A percentile compares a stretch with the other conserved stretches of the same genome.
phyloP scores from a whole-genome alignment of 2,329 filamentous ascomycete species.

The Neospermospora avenae region DNA sequence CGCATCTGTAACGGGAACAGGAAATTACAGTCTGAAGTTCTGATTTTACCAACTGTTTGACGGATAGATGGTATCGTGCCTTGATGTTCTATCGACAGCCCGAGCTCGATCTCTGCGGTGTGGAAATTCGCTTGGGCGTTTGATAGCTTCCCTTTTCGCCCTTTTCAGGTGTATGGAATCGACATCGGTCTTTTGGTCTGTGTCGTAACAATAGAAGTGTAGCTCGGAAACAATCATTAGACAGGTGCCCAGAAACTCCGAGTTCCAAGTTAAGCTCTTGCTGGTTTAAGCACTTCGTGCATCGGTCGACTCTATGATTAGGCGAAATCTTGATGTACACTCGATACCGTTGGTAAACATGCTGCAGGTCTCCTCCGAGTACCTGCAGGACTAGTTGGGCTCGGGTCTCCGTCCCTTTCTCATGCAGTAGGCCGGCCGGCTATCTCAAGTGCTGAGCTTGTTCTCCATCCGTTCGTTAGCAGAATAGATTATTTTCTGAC shows the following conservation, averaged over 20 bases:
- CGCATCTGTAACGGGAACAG: neutral
- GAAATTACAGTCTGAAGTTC: neutral
- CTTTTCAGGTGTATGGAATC: too few relatives aligned
- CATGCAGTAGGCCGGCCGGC: slow-evolving; percentile 1
- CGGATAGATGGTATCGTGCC: too few relatives aligned
- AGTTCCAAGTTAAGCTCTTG: neutral
- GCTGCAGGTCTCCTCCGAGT: neutral
- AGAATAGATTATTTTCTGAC: neutral
- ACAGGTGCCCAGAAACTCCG: too few relatives aligned
- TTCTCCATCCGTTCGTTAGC: neutral
- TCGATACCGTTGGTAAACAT: neutral
- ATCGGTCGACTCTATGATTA: neutral
- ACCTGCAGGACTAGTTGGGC: slow-evolving; percentile 1
- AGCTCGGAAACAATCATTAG: too few relatives aligned
- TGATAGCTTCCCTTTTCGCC: neutral
- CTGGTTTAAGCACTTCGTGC: neutral
- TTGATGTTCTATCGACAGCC: too few relatives aligned
- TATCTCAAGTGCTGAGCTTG: neutral
- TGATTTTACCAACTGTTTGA: neutral
- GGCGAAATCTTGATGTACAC: neutral
- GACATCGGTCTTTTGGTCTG: too few relatives aligned
- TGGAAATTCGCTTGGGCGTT: neutral
- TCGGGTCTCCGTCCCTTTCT: neutral
- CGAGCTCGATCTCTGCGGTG: neutral
- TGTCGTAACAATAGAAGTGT: too few relatives aligned